Base-by-base conservation (phyloP, 2,329 filamentous ascomycete species). In the Immersiporthe knoxdaviesiana region DNA sequence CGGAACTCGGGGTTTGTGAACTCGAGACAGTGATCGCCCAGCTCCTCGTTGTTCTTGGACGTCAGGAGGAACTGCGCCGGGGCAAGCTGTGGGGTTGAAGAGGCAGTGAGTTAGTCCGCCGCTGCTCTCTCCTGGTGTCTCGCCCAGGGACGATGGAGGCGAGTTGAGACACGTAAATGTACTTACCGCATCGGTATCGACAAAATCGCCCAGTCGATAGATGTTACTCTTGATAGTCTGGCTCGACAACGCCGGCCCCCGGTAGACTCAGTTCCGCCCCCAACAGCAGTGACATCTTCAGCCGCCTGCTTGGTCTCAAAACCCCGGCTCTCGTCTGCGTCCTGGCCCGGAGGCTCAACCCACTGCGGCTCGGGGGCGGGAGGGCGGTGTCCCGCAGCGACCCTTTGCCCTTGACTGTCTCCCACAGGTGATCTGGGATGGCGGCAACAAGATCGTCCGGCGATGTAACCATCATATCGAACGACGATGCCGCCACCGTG, bases 401-500 rank as follows among this genome's bases (percentile, higher is more conserved):
- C 1, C 70, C 70, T 68, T 72, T 73, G 10, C 73, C 70, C 58
- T 73, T 73, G n/a, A 73, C 63, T 12, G 44, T 69, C 2, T 73
- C 64, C 69, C 73, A 74, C 32, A 70, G 50, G 8, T 72, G 72
- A 37, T 62, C 66, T n/a, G 61, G 58, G 7, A 77, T 76, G 32
- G 71, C 66, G 65, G 78, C 75, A 27, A 80, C 76, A 0, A 77
- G 74, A 1, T 74, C 70, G 1, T 74, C 71, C 0, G 82, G 82
- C 66, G 82, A 78, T 0, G 77, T 79, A 7, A 83, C 73, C 50
- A 74, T 77, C 82, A 84, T 84, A 4, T 75, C 73, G 67, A 84
- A 85, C 0, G 78, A 81, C 0, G 81, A 83, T 3, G 82, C 82
- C 3, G 83, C 82, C 1, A 84, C 83, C 0, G 81, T 81, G 7